phyloP scores from a whole-genome alignment of 345 rosid genomes.

The Brassica napus region Da-Ae NC_063451.1:44316501-44317000 shows the following conservation, averaged over 20 bases:
- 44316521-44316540: conserved; percentile 80
- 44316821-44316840: conserved; percentile 72
- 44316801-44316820: conserved; percentile 94
- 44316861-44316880: conserved; percentile 65
- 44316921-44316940: conserved; percentile 61
- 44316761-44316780: conserved; percentile 79
- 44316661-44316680: background rate
- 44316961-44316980: conserved; percentile 79
- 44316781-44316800: conserved; percentile 80
- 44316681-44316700: conserved; percentile 31
- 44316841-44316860: conserved; percentile 75
- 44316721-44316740: conserved; percentile 73
- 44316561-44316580: conserved; percentile 49
- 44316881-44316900: conserved; percentile 16
- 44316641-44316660: no score
- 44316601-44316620: conserved; percentile 44
- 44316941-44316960: conserved; percentile 78
- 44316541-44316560: conserved; percentile 77
- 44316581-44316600: conserved; percentile 60
- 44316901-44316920: conserved; percentile 77
- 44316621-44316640: background rate
- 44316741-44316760: conserved; percentile 38
- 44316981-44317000: conserved; percentile 70
- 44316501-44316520: conserved; percentile 83
- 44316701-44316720: conserved; percentile 67